These are phyloP conservation scores for Daldinia loculata DNA, from an alignment of 495 filamentous ascomycete genomes.

Conservation along the genomic window DNA sequence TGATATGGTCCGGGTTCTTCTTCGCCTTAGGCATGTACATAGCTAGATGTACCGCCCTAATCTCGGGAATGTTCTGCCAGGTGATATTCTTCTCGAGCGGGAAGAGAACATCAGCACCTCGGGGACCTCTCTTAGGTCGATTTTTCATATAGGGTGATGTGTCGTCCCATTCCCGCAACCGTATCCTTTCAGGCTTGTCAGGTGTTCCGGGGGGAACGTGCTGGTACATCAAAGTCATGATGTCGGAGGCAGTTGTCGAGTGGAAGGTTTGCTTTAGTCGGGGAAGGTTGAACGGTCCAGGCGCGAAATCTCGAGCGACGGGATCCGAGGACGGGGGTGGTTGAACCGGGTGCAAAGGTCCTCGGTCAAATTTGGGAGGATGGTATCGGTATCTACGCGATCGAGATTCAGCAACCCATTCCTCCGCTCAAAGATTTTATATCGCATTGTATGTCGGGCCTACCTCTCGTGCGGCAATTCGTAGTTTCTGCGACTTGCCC, in stretches of 20 bases:
- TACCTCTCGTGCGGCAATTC: conserved; percentile 53
- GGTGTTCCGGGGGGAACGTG: conserved; percentile 79
- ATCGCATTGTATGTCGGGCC: background rate
- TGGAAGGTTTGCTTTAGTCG: conserved; percentile 91
- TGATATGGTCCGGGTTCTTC: conserved; percentile 71
- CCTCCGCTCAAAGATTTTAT: background rate
- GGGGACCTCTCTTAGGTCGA: conserved; percentile 80
- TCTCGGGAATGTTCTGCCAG: conserved; percentile 84
- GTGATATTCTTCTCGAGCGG: conserved; percentile 79
- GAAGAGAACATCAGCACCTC: conserved; percentile 69
- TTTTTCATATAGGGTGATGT: conserved; percentile 93
- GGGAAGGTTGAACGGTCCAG: conserved; percentile 89
- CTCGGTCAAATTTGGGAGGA: conserved; percentile 91
- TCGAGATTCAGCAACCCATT: conserved; percentile 28
- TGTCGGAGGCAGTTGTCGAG: conserved; percentile 84
- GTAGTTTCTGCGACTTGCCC: conserved; percentile 52
- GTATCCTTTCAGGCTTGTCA: conserved; percentile 67
- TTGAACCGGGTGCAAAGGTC: conserved; percentile 91
- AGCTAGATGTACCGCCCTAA: conserved; percentile 83
- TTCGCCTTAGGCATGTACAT: conserved; percentile 70
- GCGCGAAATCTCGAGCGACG: conserved; percentile 85
- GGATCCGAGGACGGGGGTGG: conserved; percentile 84
- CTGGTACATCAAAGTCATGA: conserved; percentile 86
- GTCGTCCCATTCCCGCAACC: conserved; percentile 87
- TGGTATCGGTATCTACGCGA: conserved; percentile 86